These are phyloP conservation scores for Mycena sp. DNA, from an alignment of 1,284 basidiomycete genomes.

Conservation along the genomic window DNA sequence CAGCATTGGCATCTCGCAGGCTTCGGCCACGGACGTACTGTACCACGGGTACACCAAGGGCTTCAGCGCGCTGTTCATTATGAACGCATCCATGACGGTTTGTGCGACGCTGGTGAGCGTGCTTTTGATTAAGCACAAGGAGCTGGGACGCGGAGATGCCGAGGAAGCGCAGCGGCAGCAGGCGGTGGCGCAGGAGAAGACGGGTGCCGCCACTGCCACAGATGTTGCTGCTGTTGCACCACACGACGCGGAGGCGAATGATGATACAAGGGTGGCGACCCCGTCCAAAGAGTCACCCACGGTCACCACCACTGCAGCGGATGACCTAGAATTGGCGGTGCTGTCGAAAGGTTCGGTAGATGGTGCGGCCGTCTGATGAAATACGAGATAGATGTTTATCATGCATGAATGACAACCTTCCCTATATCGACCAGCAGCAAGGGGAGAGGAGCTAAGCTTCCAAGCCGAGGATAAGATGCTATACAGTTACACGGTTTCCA, in stretches of 20 bases:
- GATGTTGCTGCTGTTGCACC: not conserved
- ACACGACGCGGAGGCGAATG: not conserved
- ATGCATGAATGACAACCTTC: too few relatives aligned
- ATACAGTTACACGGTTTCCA: too few relatives aligned
- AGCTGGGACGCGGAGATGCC: slow-evolving; percentile 62
- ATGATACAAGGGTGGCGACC: not conserved
- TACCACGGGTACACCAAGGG: slow-evolving; percentile 58
- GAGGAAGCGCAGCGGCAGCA: slow-evolving; percentile 49
- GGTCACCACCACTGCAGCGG: too few relatives aligned
- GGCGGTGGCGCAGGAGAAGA: not conserved
- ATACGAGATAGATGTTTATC: too few relatives aligned
- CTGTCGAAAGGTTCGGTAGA: too few relatives aligned
- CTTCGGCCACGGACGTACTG: slow-evolving; percentile 56
- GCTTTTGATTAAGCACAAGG: slow-evolving; percentile 66
- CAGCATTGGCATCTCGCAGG: slow-evolving; percentile 49
- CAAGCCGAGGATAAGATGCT: too few relatives aligned
- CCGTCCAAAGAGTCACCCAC: not conserved
- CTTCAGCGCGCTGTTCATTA: slow-evolving; percentile 54
- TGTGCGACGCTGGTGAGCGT: slow-evolving; percentile 61
- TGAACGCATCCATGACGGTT: slow-evolving; percentile 60
- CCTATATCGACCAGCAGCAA: too few relatives aligned
- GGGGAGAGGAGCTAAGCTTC: too few relatives aligned
- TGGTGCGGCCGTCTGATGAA: too few relatives aligned
- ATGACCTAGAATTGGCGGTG: too few relatives aligned
- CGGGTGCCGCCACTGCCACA: not conserved